Percentiles rank a stretch among this genome's conserved stretches.
phyloP scores from a whole-genome alignment of 1,139 yeast genomes.

The Chernovozyma aurita region DNA sequence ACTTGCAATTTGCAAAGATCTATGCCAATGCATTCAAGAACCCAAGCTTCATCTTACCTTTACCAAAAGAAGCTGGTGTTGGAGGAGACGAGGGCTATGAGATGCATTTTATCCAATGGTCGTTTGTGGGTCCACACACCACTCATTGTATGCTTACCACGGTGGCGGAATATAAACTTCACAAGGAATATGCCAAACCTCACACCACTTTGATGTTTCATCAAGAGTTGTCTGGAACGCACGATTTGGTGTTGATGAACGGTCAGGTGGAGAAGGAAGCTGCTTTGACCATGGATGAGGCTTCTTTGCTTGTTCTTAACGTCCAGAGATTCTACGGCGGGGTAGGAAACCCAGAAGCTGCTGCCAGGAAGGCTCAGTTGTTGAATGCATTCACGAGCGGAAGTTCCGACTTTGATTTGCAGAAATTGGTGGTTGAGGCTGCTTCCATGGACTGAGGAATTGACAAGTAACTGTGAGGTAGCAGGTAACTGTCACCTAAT shows the following conservation, averaged over 20 bases:
- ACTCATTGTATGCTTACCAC: slow-evolving; percentile 90
- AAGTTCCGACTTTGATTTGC: slow-evolving; percentile 56
- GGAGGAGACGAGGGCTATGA: slow-evolving; percentile 54
- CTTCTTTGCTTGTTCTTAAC: slow-evolving; percentile 73
- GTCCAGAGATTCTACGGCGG: slow-evolving; percentile 86
- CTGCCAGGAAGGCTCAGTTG: slow-evolving; percentile 49
- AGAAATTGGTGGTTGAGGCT: slow-evolving; percentile 63
- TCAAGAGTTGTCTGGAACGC: slow-evolving; percentile 62
- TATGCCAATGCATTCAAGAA: slow-evolving; percentile 64
- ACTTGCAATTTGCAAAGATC: slow-evolving; percentile 54
- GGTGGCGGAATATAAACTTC: slow-evolving; percentile 86
- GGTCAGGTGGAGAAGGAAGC: slow-evolving; percentile 77
- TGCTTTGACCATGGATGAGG: slow-evolving; percentile 60
- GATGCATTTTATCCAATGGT: slow-evolving; percentile 93
- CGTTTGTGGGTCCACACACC: slow-evolving; percentile 79
- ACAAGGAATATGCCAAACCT: slow-evolving; percentile 89
- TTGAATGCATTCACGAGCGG: slow-evolving; percentile 70
- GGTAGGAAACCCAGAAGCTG: slow-evolving; percentile 39
- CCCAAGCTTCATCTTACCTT: slow-evolving; percentile 72
- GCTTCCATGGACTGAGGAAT: slow-evolving; percentile 67
- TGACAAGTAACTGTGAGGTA: no score
- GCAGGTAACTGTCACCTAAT: not conserved
- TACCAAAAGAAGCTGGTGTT: slow-evolving; percentile 45
- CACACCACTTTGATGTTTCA: slow-evolving; percentile 91
- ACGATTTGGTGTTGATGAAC: slow-evolving; percentile 77